These are phyloP conservation scores for Cytospora piceae DNA, from an alignment of 2,329 filamentous ascomycete species.

Conservation along the genomic window DNA sequence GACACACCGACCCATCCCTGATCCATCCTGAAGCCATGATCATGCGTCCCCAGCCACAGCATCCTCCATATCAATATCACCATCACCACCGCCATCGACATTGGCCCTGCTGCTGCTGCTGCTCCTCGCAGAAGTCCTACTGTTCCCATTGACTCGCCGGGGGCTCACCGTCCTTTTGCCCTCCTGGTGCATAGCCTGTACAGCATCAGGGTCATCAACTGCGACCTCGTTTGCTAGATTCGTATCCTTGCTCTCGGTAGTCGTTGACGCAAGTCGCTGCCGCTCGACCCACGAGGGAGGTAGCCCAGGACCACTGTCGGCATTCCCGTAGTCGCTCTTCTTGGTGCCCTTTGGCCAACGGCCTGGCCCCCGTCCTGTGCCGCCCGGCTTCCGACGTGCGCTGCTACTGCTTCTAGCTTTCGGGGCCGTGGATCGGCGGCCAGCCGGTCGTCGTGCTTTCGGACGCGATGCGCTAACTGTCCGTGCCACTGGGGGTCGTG, in stretches of 20 bases:
- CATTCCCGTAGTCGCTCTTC: slow-evolving; percentile 70
- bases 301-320: slow-evolving; percentile 65
- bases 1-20: slow-evolving; percentile 5
- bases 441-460: slow-evolving; percentile 43
- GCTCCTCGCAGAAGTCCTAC: slow-evolving; percentile 34
- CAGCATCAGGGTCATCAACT: slow-evolving; percentile 40
- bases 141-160: slow-evolving; percentile 30
- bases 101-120: slow-evolving; percentile 28
- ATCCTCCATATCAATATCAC: slow-evolving; percentile 36
- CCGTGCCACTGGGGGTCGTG: slow-evolving; percentile 44
- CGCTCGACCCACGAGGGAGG: slow-evolving; percentile 59
- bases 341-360: slow-evolving; percentile 71
- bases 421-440: slow-evolving; percentile 40
- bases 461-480: slow-evolving; percentile 44
- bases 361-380: slow-evolving; percentile 66
- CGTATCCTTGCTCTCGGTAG: slow-evolving; percentile 28
- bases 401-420: slow-evolving; percentile 48
- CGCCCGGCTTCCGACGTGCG: slow-evolving; percentile 60
- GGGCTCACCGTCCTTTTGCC: slow-evolving; percentile 30
- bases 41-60: slow-evolving; percentile 29
- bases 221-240: slow-evolving; percentile 37
- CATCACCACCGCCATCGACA: slow-evolving; percentile 17
- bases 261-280: slow-evolving; percentile 32
- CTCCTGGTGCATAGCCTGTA: slow-evolving; percentile 43
- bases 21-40: not conserved